These are phyloP conservation scores for Starmerella vitae DNA, from an alignment of 805 yeast genomes.

Conservation along the genomic window DNA sequence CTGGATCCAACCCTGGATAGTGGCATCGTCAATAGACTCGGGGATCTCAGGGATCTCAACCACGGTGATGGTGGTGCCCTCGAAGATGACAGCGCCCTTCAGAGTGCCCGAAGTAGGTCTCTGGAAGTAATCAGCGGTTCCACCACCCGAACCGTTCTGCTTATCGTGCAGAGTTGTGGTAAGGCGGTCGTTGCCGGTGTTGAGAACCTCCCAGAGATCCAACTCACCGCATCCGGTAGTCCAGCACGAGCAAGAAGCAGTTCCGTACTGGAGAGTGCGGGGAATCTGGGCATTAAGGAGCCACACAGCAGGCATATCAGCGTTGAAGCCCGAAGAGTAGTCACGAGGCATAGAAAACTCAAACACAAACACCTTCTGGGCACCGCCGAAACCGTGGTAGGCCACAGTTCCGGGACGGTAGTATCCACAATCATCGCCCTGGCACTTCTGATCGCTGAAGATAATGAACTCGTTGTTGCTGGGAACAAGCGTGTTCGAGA, in stretches of 20 bases:
- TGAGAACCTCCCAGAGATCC: slow-evolving; percentile 81
- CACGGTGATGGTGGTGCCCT: slow-evolving; percentile 34
- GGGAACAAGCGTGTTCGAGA: slow-evolving; percentile 51
- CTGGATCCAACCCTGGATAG: slow-evolving; percentile 33
- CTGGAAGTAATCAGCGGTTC: slow-evolving; percentile 69
- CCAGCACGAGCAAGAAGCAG: slow-evolving; percentile 86
- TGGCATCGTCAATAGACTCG: slow-evolving; percentile 39
- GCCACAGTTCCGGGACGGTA: slow-evolving; percentile 81
- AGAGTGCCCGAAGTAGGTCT: slow-evolving; percentile 70
- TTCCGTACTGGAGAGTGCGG: slow-evolving; percentile 91
- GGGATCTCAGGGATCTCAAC: slow-evolving; percentile 52
- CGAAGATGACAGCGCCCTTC: slow-evolving; percentile 85
- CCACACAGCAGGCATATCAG: slow-evolving; percentile 98
- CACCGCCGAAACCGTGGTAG: slow-evolving; percentile 85
- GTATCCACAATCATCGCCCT: slow-evolving; percentile 56
- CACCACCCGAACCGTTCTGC: slow-evolving; percentile 74
- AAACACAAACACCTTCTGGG: slow-evolving; percentile 71
- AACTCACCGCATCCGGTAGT: slow-evolving; percentile 93
- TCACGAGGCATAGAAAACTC: slow-evolving; percentile 90
- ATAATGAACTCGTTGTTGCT: slow-evolving; percentile 73
- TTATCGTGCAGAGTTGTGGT: slow-evolving; percentile 67
- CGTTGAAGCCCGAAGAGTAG: slow-evolving; percentile 36
- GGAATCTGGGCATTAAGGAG: slow-evolving; percentile 89
- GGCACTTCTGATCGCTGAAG: slow-evolving; percentile 42
- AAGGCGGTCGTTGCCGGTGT: slow-evolving; percentile 60